A percentile compares a stretch with the other conserved stretches of the same genome.
These are phyloP conservation scores for Ganoderma multipileum DNA, from an alignment of 1,284 basidiomycete genomes.

Conservation along the genomic window DNA sequence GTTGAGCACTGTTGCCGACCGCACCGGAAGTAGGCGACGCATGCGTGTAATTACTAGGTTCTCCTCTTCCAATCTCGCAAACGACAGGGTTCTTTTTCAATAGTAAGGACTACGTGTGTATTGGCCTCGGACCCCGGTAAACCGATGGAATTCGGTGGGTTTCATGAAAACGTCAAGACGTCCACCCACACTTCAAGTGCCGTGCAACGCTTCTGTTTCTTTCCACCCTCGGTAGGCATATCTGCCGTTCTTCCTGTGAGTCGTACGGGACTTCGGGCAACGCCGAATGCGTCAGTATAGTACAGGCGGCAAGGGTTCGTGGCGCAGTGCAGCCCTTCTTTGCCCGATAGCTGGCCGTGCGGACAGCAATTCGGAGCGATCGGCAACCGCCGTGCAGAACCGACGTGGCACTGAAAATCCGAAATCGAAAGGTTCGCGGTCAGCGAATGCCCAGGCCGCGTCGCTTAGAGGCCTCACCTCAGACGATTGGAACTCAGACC, in stretches of 20 bases:
- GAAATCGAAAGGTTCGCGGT: conserved; percentile 4
- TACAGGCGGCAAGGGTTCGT: not conserved
- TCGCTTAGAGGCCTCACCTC: not conserved
- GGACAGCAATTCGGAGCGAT: not conserved
- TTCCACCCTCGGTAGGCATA: not conserved
- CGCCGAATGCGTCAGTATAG: not conserved
- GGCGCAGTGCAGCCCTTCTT: not conserved
- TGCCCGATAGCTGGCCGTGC: not conserved
- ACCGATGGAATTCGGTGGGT: not conserved
- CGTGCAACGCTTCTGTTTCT: not conserved
- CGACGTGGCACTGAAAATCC: conserved; percentile 4
- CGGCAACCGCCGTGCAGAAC: not conserved
- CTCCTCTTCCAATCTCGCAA: not conserved
- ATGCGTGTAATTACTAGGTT: not conserved
- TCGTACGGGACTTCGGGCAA: not conserved
- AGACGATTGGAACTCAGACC: not conserved
- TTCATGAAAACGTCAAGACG: not conserved
- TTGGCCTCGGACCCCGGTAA: not conserved
- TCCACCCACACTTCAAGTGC: not conserved
- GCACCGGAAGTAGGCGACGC: not conserved
- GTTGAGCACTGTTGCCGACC: not conserved
- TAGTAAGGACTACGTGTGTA: not conserved
- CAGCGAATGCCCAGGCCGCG: conserved; percentile 13
- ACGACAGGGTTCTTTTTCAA: not conserved
- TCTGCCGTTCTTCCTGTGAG: not conserved